Conservation (phyloP, 179 eudicot species). For the Silene noctiflora region DNA sequence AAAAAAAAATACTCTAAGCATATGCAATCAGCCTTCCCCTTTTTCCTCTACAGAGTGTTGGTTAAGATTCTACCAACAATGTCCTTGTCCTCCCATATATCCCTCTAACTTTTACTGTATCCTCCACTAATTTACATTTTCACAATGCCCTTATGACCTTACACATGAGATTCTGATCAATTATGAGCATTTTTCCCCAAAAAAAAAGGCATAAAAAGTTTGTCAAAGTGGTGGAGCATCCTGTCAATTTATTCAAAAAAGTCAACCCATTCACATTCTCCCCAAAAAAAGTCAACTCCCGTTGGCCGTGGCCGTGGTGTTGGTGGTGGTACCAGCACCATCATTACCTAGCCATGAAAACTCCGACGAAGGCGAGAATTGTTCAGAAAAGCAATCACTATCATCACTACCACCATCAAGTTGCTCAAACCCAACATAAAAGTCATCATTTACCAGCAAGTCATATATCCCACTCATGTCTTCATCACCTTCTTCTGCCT, state of each 20-base stretch:
- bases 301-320: slow-evolving; percentile 13
- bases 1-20: too few relatives aligned
- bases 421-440: slow-evolving; percentile 37
- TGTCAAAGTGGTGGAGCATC: slow-evolving; percentile 28
- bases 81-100: slow-evolving; percentile 2
- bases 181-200: slow-evolving; percentile 16
- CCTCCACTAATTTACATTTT: slow-evolving; percentile 31
- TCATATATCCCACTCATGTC: slow-evolving; percentile 32
- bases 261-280: slow-evolving; percentile 24
- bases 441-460: slow-evolving; percentile 35
- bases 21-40: background rate
- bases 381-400: slow-evolving; percentile 37
- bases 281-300: slow-evolving; percentile 26
- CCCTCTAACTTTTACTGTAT: slow-evolving; percentile 19
- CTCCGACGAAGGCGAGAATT: slow-evolving; percentile 31
- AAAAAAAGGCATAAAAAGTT: slow-evolving; percentile 16
- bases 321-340: slow-evolving; percentile 8
- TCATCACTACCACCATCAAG: slow-evolving; percentile 32
- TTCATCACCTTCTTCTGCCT: slow-evolving; percentile 26
- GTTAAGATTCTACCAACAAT: slow-evolving; percentile 35
- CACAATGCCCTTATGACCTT: slow-evolving; percentile 31
- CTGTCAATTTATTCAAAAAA: slow-evolving; percentile 19
- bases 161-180: slow-evolving; percentile 29
- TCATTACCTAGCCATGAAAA: slow-evolving; percentile 24
- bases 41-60: slow-evolving; percentile 26